These are phyloP conservation scores for Yamadazyma taylorii DNA, from an alignment of 1,139 yeast species.

Conservation along the genomic window DNA sequence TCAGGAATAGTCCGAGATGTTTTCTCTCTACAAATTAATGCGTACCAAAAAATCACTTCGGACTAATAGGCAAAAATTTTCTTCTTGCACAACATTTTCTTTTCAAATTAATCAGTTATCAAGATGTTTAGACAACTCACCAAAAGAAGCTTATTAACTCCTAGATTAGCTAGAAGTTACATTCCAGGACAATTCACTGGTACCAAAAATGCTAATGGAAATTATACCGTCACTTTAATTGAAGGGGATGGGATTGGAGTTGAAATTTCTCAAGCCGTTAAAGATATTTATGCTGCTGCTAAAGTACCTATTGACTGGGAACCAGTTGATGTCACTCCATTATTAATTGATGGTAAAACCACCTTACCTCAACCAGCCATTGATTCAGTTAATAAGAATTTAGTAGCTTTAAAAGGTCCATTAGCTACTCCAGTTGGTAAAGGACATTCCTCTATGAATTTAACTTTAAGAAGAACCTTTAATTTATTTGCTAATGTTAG, in stretches of 20 bases:
- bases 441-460: constrained; percentile 96
- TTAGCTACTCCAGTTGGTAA: constrained; percentile 98
- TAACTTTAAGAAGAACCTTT: constrained; percentile 96
- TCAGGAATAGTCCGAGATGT: constrained; percentile 6
- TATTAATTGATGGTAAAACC: constrained; percentile 88
- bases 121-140: constrained; percentile 47
- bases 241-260: constrained; percentile 99
- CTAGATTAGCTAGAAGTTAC: constrained; percentile 46
- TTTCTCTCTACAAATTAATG: too few relatives aligned
- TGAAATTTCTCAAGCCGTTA: constrained; percentile 92
- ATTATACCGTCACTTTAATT: constrained; percentile 90
- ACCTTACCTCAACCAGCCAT: constrained; percentile 92
- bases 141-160: constrained; percentile 30
- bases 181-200: constrained; percentile 55
- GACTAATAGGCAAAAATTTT: constrained; percentile 5
- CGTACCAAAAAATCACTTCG: constrained; percentile 1
- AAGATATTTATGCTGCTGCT: constrained; percentile 89
- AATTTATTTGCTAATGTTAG: constrained; percentile 95
- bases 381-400: constrained; percentile 86
- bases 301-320: constrained; percentile 97
- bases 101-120: constrained; percentile 4
- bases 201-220: constrained; percentile 52
- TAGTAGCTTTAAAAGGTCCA: constrained; percentile 96
- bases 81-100: constrained; percentile 1
- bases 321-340: constrained; percentile 93